Evolutionary conservation across 805 yeast species (phyloP), one percentile per base, ranked within the genome.

Genomic region (Lipomyces sp.): DNA sequence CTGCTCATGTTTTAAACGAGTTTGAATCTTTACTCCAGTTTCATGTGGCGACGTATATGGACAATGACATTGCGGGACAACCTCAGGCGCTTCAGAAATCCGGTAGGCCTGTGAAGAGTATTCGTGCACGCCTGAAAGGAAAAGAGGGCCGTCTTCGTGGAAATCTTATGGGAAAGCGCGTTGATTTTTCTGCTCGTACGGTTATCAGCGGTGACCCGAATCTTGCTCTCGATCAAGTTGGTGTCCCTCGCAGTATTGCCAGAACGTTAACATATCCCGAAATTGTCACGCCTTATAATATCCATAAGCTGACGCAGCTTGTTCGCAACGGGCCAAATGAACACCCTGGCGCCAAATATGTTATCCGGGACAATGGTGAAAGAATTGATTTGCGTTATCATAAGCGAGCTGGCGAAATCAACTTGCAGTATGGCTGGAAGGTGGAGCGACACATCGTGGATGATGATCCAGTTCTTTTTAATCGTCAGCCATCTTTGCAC

Each of bases 181-280:
- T 93, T 53, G 95, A 93, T 69, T 91, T 87, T 65, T 96, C 98
- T 47, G 98, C 98, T 45, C 88, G 99, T 73, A 91, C 98, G 8
- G 99, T 93, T 63, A 93, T 93, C 71, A 90, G 98, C 8, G 98
- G 98, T 78, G 99, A 93, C 69, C 99, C 99, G 39, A 93, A 93
- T 66, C 77, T 93, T 63, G 98, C 93, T 62, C 79, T 93, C 60
- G 98, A 95, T 68, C 98, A 93, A 74, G 98, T 93, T 55, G 99
- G 99, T 75, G 98, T 93, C 22, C 99, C 99, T 47, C 83, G 86
- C 63, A 85, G 95, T 37, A 93, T 93, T 71, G 98, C 99, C 1
- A 82, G 93, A 66, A 91, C 98, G 1, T 75, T 93, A 56, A 83
- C 97, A 0, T 93, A 93, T 66, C 99, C 99, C 10, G 99, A 93